Base-by-base conservation (phyloP, 139 green algal species). In the Chlamydomonas asymmetrica region DNA sequence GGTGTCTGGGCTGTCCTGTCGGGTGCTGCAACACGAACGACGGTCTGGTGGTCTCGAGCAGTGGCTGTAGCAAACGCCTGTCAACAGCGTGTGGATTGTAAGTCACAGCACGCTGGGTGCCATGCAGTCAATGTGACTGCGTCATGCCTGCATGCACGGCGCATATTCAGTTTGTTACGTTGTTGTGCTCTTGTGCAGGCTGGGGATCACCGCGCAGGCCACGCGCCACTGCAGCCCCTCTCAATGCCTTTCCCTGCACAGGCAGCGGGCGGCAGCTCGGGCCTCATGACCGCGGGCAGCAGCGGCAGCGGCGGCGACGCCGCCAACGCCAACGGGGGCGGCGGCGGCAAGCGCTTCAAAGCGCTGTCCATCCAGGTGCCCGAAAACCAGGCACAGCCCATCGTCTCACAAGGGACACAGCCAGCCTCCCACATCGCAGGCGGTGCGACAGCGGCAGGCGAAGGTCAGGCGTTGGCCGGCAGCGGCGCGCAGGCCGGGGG, bases 291-390 rank as follows among this genome's bases (percentile, higher is more conserved):
- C 41, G 35, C 37, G 7, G 38, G 29, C 43, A 69, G 8, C 41
- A 45, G 59, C 71, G 62, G 41, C 59, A 68, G 68, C 27, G 66
- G 10, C 23, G 35, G 40, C 35, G 50, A 8, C 18, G n/a, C 1
- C 29, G 22, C 39, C 54, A 56, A 31, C 43, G 57, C 59, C 71
- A 41, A 57, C 70, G 39, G 43, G 5, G 37, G 70, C 23, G 70
- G 70, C 1, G 56, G 40, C 34, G 57, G 29, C 57, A 77, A 77
- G 59, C 71, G 71, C 41, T 77, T 77, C 43, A 63, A 63, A 34
- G 50, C 71, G 22, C 71, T 77, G 3, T 77, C 71, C 45, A 77
- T 77, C 43, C 25, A 63, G 29, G 71, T 77, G 5, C 71, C 71
- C 9, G 71, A 77, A 4, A 60, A 69, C 59, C 41, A 38, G 13